A percentile compares a stretch with the other conserved stretches of the same genome.
phyloP scores from a whole-genome alignment of 345 rosid genomes.

The Leavenworthia alabamica region DNA sequence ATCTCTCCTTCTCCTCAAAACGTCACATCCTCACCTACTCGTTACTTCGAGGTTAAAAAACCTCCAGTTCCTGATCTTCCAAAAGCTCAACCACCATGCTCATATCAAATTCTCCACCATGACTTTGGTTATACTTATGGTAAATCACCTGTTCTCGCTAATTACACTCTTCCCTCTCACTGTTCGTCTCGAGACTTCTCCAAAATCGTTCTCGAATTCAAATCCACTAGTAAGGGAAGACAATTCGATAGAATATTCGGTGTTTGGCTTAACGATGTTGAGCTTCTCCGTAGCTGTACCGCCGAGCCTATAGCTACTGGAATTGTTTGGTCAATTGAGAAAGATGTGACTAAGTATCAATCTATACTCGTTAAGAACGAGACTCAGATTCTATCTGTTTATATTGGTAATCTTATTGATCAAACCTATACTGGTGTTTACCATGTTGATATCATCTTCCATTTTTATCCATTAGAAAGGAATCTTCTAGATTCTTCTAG shows the following conservation, averaged over 20 bases:
- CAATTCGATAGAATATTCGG: slow-evolving; percentile 90
- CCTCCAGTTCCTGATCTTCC: slow-evolving; percentile 36
- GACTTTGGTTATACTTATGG: slow-evolving; percentile 67
- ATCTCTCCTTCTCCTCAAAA: slow-evolving; percentile 1
- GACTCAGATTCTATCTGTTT: slow-evolving; percentile 54
- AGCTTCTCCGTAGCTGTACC: slow-evolving; percentile 91
- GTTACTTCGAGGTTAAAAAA: slow-evolving; percentile 71
- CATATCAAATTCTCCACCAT: slow-evolving; percentile 50
- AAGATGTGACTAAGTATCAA: slow-evolving; percentile 76
- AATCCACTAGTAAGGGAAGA: slow-evolving; percentile 65
- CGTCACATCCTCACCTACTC: slow-evolving; percentile 37
- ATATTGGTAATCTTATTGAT: slow-evolving; percentile 60
- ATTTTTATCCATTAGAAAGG: slow-evolving; percentile 49
- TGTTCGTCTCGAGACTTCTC: slow-evolving; percentile 49
- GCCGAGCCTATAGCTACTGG: slow-evolving; percentile 79
- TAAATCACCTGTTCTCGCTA: slow-evolving; percentile 59
- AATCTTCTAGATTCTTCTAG: slow-evolving; percentile 17
- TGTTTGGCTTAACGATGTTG: slow-evolving; percentile 78
- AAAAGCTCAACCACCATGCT: slow-evolving; percentile 43
- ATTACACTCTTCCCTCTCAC: slow-evolving; percentile 59
- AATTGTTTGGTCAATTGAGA: slow-evolving; percentile 63
- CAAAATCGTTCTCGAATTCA: slow-evolving; percentile 71
- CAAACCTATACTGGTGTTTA: slow-evolving; percentile 70
- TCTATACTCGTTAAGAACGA: slow-evolving; percentile 55
- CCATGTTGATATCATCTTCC: slow-evolving; percentile 55